Conservation (phyloP, 345 rosid genomes). For the Euphorbia peplus region DNA sequence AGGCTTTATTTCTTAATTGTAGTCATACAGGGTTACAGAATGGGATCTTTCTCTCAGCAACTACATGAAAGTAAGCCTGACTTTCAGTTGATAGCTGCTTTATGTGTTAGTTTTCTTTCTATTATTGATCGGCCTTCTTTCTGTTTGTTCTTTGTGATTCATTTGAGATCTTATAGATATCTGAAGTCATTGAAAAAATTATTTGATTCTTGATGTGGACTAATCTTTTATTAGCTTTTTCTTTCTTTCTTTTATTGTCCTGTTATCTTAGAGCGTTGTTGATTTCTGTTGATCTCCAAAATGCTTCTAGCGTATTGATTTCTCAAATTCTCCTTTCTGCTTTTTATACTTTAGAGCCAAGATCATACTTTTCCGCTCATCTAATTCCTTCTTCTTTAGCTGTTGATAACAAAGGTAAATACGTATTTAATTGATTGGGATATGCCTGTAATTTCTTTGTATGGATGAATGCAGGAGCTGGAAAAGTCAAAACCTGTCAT, state of each 20-base stretch:
- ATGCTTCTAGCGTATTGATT: background rate
- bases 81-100: background rate
- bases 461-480: conserved; percentile 56
- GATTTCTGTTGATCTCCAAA: background rate
- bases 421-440: background rate
- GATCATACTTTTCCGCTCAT: too few relatives aligned
- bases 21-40: conserved; percentile 69
- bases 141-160: background rate
- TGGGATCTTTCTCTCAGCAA: conserved; percentile 84
- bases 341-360: too few relatives aligned
- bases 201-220: background rate
- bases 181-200: background rate
- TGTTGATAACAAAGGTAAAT: background rate
- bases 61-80: conserved; percentile 66
- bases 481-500: conserved; percentile 94
- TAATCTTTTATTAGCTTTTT: background rate
- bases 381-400: background rate
- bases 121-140: background rate
- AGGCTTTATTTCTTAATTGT: conserved; percentile 19
- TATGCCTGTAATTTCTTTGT: conserved; percentile 5
- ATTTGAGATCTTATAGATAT: background rate
- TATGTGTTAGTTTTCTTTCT: background rate
- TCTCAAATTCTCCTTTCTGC: too few relatives aligned
- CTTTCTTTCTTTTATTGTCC: background rate
- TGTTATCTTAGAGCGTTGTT: background rate